A percentile compares a stretch with the other conserved stretches of the same genome.
phyloP scores from a whole-genome alignment of 2,329 filamentous ascomycete species.

The Akanthomyces dipterigenus region DNA sequence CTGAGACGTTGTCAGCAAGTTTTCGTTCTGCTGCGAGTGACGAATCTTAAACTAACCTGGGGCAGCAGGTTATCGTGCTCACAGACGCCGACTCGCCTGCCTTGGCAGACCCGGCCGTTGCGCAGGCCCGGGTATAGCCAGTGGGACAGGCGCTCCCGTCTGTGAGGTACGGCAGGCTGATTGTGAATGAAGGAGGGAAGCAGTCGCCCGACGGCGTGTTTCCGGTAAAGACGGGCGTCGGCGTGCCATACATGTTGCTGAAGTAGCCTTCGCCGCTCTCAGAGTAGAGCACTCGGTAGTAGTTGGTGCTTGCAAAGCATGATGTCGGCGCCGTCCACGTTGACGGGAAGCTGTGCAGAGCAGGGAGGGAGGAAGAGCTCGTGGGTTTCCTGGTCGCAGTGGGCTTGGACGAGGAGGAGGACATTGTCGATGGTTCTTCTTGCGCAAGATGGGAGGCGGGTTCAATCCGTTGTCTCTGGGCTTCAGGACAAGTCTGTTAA shows the following conservation, averaged over 20 bases:
- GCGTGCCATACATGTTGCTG: slow-evolving; percentile 15
- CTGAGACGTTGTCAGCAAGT: background rate
- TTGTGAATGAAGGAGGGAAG: slow-evolving; percentile 11
- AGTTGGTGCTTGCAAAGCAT: slow-evolving; percentile 13
- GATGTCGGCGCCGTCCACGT: slow-evolving; percentile 13
- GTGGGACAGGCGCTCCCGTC: slow-evolving; percentile 11
- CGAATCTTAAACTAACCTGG: background rate
- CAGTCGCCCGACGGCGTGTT: slow-evolving; percentile 11
- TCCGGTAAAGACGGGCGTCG: slow-evolving; percentile 12
- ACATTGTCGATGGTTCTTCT: background rate
- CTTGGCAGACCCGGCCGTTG: slow-evolving; percentile 6
- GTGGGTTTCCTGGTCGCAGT: background rate
- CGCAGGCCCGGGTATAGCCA: slow-evolving; percentile 14
- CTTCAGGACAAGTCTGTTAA: background rate
- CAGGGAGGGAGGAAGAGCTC: background rate
- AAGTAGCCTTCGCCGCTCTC: background rate
- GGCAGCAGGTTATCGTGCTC: slow-evolving; percentile 14
- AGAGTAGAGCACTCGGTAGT: slow-evolving; percentile 7
- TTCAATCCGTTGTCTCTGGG: background rate
- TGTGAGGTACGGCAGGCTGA: slow-evolving; percentile 10
- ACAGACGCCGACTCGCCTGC: background rate
- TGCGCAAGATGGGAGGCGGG: background rate
- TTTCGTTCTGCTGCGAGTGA: background rate
- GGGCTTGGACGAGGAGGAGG: background rate
- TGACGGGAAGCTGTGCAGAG: slow-evolving; percentile 9